phyloP scores from a whole-genome alignment of 176 grass and related monocot species.

The Bolboschoenus planiculmis region DNA sequence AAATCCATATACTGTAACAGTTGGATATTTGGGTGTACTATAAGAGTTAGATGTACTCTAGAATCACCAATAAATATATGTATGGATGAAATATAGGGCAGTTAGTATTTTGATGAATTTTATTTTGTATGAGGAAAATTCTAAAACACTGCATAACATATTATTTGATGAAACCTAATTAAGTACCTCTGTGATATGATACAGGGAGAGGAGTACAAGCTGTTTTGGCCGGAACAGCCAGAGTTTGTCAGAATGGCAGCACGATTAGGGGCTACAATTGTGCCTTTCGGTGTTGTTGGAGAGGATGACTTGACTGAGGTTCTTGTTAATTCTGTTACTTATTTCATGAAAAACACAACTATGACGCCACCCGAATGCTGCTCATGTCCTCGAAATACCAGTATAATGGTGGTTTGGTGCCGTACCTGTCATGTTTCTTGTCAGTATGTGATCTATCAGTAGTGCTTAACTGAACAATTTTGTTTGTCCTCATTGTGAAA shows the following conservation, averaged over 20 bases:
- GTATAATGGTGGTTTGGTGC: background rate
- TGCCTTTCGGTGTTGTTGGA: conserved; percentile 84
- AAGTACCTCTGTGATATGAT: background rate
- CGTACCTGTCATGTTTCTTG: background rate
- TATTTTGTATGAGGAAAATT: background rate
- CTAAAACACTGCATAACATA: background rate
- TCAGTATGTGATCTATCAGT: background rate
- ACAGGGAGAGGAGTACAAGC: conserved; percentile 81
- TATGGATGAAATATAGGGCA: background rate
- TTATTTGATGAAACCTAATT: background rate
- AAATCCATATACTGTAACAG: no score
- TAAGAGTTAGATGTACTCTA: no score
- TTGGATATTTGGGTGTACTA: no score
- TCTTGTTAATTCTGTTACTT: background rate
- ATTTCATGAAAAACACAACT: background rate
- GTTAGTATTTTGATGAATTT: background rate
- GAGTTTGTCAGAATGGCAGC: conserved; percentile 99
- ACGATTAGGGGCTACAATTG: conserved; percentile 63
- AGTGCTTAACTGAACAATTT: background rate
- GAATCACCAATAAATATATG: background rate
- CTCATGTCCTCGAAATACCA: background rate
- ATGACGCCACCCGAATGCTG: background rate
- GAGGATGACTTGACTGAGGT: conserved; percentile 87
- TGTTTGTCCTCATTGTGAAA: background rate
- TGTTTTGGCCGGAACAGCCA: conserved; percentile 89